Conservation (phyloP, 257 asterid genomes). For the Solanum pinnatisectum region DNA sequence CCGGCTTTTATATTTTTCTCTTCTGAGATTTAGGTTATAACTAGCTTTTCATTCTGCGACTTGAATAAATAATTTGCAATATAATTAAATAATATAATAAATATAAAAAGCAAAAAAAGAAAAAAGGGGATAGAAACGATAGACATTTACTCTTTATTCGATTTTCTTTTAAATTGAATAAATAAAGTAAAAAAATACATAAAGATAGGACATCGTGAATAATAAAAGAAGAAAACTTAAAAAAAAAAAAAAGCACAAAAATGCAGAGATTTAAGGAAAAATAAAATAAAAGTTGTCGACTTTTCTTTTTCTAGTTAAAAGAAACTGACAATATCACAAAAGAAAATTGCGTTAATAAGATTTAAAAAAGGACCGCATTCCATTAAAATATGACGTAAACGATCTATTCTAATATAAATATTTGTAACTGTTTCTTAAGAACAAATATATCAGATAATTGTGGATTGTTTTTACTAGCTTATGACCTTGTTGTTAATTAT, state of each 20-base stretch:
- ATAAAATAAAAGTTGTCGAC: background rate
- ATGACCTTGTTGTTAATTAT: background rate
- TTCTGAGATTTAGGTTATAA: background rate
- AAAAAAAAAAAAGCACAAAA: background rate
- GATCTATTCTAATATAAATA: no score
- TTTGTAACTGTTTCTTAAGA: no score
- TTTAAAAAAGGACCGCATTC: accelerated
- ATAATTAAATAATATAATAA: background rate
- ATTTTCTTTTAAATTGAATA: background rate
- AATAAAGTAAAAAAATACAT: background rate
- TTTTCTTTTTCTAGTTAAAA: background rate
- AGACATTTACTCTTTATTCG: background rate
- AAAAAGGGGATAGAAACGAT: background rate
- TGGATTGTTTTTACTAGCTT: background rate
- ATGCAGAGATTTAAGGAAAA: background rate
- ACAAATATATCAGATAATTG: background rate
- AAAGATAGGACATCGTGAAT: background rate
- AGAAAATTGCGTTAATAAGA: background rate
- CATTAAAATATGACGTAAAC: background rate
- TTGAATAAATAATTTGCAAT: background rate
- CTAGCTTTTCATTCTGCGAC: background rate
- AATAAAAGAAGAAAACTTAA: background rate
- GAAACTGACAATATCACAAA: background rate
- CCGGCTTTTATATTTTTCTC: background rate
- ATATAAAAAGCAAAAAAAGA: background rate